These are phyloP conservation scores for Trichophyton schoenleinii DNA, from an alignment of 2,329 filamentous ascomycete species.

Conservation along the genomic window DNA sequence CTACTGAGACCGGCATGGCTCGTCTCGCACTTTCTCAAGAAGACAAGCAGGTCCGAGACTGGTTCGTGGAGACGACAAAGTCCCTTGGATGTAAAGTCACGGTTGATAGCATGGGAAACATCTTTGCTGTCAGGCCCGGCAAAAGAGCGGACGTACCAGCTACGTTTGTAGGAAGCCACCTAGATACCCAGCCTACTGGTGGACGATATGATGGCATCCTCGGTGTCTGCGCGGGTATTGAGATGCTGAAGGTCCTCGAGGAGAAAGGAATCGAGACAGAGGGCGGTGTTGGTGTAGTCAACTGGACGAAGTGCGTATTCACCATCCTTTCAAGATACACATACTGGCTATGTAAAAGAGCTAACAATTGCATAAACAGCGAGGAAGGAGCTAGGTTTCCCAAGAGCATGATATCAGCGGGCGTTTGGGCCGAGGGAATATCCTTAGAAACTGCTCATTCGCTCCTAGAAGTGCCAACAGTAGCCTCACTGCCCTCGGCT, in stretches of 20 bases:
- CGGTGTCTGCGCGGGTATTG: conserved; percentile 59
- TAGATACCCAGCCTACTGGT: conserved; percentile 40
- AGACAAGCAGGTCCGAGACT: conserved; percentile 60
- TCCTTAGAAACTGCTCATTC: conserved; percentile 49
- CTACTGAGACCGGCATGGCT: conserved; percentile 62
- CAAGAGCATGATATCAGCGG: conserved; percentile 59
- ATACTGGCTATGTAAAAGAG: background rate
- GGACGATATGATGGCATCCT: conserved; percentile 49
- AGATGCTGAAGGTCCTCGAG: conserved; percentile 55
- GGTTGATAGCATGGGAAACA: conserved; percentile 67
- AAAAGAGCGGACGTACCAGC: conserved; percentile 44
- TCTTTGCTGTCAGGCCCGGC: conserved; percentile 60
- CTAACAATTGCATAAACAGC: conserved; percentile 27
- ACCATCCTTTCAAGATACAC: background rate
- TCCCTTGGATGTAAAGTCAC: conserved; percentile 54
- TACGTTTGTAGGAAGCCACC: conserved; percentile 32
- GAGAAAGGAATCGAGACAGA: conserved; percentile 57
- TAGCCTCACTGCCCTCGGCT: conserved; percentile 30
- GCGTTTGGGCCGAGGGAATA: conserved; percentile 62
- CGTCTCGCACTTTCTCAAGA: conserved; percentile 58
- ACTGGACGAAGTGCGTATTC: conserved; percentile 55
- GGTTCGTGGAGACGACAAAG: conserved; percentile 56
- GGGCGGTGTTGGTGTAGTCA: conserved; percentile 60
- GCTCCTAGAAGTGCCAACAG: conserved; percentile 47
- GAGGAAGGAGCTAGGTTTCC: conserved; percentile 75